Percentiles rank a stretch among this genome's conserved stretches.
Evolutionary conservation across 805 yeast genomes (phyloP).

Genomic region (Saccharomycopsis javanensis): DNA sequence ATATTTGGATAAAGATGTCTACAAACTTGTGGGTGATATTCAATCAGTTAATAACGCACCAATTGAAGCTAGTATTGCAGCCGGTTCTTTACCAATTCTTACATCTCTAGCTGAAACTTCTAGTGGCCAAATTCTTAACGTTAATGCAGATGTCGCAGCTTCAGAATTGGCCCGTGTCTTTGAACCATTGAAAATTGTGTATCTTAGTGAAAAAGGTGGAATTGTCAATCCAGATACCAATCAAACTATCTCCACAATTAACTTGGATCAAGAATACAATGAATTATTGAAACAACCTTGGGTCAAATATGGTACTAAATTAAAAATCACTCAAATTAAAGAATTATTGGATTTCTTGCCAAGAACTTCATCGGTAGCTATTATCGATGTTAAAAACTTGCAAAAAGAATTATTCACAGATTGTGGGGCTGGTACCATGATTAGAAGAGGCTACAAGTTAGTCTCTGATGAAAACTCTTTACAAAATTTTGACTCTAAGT

Average conservation of each 20-base stretch:
- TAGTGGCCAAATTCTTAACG: slow-evolving; percentile 93
- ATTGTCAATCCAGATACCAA: slow-evolving; percentile 86
- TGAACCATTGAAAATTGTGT: slow-evolving; percentile 94
- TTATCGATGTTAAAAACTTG: slow-evolving; percentile 86
- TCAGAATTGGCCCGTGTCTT: slow-evolving; percentile 95
- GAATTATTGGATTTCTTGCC: slow-evolving; percentile 91
- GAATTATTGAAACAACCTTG: slow-evolving; percentile 84
- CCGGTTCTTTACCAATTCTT: slow-evolving; percentile 93
- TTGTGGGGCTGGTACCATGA: slow-evolving; percentile 97
- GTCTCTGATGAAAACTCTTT: slow-evolving; percentile 54
- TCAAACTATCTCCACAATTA: slow-evolving; percentile 80
- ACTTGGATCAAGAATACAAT: slow-evolving; percentile 93
- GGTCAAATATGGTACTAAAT: slow-evolving; percentile 98
- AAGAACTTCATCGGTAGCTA: slow-evolving; percentile 95
- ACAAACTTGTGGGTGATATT: slow-evolving; percentile 87
- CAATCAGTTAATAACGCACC: slow-evolving; percentile 79
- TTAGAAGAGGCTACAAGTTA: slow-evolving; percentile 92
- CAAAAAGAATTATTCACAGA: slow-evolving; percentile 97
- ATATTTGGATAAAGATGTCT: slow-evolving; percentile 81
- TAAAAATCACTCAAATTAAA: slow-evolving; percentile 92
- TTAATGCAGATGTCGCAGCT: slow-evolving; percentile 98
- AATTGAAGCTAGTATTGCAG: slow-evolving; percentile 86
- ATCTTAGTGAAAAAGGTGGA: slow-evolving; percentile 96
- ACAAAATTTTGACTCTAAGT: slow-evolving; percentile 46
- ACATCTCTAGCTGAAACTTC: slow-evolving; percentile 96